A percentile compares a stretch with the other conserved stretches of the same genome.
phyloP scores from a whole-genome alignment of 23 red algal species.

The Gracilaria domingensis region DNA sequence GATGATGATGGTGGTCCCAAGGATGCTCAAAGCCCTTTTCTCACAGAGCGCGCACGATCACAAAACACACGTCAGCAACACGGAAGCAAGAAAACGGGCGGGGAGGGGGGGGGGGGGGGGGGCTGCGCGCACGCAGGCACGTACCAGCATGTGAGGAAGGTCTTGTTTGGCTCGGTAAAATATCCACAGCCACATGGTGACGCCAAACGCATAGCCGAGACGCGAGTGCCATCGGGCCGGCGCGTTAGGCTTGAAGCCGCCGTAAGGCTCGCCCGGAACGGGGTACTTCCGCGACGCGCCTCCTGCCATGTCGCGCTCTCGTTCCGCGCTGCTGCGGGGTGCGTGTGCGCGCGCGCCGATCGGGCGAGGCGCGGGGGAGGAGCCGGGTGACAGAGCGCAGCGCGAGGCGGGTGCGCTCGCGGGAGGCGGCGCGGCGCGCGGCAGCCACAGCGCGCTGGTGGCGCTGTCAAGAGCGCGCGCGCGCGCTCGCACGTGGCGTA shows the following conservation, averaged over 20 bases:
- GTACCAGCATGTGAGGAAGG: constrained; percentile 88
- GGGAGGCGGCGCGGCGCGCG: no score
- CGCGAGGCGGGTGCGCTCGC: no score
- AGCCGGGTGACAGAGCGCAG: no score
- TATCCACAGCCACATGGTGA: constrained; percentile 83
- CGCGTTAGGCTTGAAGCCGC: constrained; percentile 56
- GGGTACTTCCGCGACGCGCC: constrained; percentile 43
- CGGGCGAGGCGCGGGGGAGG: no score
- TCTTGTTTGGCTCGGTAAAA: constrained; percentile 83
- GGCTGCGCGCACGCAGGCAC: no score
- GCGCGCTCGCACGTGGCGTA: neutral
- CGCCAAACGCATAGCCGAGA: constrained; percentile 65
- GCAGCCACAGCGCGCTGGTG: no score
- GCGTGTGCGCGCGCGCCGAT: no score
- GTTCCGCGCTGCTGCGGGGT: neutral
- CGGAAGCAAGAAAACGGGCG: no score
- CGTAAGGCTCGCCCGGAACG: constrained; percentile 63
- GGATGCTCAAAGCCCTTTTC: constrained; percentile 67
- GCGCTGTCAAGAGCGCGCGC: no score
- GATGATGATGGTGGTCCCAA: constrained; percentile 59
- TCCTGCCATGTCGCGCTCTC: constrained; percentile 1
- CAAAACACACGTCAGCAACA: no score
- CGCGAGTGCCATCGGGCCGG: constrained; percentile 62
- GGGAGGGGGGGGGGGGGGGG: no score
- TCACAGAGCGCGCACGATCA: no score